These are phyloP conservation scores for Chenopodium album DNA, from an alignment of 148 eudicot species.

Conservation along the genomic window DNA sequence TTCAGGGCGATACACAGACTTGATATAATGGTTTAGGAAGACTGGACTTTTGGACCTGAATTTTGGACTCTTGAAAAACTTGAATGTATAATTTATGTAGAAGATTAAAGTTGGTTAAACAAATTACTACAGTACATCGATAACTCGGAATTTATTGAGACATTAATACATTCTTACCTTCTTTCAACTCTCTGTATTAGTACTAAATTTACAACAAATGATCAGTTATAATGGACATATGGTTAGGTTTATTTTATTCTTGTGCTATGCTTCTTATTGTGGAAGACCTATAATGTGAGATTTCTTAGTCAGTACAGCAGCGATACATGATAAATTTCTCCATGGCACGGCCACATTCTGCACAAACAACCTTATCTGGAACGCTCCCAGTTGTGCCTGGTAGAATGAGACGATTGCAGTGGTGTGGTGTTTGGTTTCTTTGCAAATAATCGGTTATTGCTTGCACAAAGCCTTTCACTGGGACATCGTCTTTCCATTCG, in stretches of 20 bases:
- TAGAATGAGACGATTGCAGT: conserved; percentile 63
- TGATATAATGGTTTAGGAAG: no score
- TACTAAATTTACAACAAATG: neutral
- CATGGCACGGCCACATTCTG: conserved; percentile 66
- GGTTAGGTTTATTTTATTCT: neutral
- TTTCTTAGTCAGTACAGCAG: conserved; percentile 48
- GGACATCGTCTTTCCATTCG: conserved; percentile 38
- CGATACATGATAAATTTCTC: conserved; percentile 77
- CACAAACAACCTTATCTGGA: conserved; percentile 61
- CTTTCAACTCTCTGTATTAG: neutral
- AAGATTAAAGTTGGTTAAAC: no score
- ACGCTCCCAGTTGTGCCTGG: conserved; percentile 55
- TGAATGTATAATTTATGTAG: no score
- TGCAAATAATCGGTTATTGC: conserved; percentile 44
- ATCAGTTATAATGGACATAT: neutral
- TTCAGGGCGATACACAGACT: no score
- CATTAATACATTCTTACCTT: no score
- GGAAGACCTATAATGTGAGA: neutral
- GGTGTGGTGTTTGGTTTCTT: conserved; percentile 49
- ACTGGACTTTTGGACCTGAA: no score
- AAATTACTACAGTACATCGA: no score
- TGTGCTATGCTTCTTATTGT: neutral
- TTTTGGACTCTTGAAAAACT: no score
- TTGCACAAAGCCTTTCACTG: conserved; percentile 39
- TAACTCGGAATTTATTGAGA: no score